phyloP scores from a whole-genome alignment of 108 stramenopile genomes.

The Cyclotella cryptica region DNA sequence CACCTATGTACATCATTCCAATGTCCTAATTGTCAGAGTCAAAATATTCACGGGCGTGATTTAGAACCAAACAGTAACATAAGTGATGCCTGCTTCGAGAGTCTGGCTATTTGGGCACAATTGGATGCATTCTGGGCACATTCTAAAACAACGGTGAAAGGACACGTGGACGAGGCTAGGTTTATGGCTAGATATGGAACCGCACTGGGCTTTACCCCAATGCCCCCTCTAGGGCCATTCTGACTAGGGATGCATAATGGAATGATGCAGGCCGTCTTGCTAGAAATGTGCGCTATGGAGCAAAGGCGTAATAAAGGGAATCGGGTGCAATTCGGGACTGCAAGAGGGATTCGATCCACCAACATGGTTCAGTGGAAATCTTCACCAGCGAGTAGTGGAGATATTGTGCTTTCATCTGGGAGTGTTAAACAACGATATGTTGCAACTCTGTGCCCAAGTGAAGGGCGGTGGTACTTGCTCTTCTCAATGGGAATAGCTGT shows the following conservation, averaged over 20 bases:
- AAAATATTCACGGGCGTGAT: not conserved
- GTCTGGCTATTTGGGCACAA: not conserved
- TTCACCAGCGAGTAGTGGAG: constrained; percentile 7
- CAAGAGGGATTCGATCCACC: constrained; percentile 3
- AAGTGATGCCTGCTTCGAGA: not conserved
- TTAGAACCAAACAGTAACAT: not conserved
- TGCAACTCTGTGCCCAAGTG: no score
- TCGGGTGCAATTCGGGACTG: constrained; percentile 7
- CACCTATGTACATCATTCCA: constrained; percentile 18
- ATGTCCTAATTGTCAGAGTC: constrained; percentile 1
- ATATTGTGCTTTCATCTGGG: not conserved
- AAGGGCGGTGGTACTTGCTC: constrained; percentile 3
- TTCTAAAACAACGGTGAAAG: no score
- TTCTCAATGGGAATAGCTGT: not conserved
- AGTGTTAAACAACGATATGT: not conserved
- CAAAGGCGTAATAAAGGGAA: not conserved
- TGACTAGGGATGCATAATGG: no score
- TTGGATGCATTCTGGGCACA: constrained; percentile 20
- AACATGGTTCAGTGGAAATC: constrained; percentile 19
- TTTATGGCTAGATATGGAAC: no score
- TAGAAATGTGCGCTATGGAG: no score
- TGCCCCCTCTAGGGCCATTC: no score
- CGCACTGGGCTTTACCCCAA: no score
- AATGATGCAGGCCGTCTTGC: no score
- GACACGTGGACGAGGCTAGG: no score